Base-by-base conservation (phyloP, 73 alveolate genomes). In the Paramecium biaurelia region DNA sequence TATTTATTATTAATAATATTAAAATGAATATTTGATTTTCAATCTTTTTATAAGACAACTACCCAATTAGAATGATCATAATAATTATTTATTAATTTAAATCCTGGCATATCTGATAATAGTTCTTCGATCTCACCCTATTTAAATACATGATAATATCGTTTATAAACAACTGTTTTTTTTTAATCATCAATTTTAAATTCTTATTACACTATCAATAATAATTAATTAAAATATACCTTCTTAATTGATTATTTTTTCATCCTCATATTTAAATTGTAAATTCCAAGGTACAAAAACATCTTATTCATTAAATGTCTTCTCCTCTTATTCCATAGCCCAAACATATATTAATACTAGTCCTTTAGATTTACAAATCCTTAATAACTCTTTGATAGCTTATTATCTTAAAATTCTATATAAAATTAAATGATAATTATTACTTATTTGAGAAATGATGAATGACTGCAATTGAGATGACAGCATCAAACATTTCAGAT, bases 251-350 rank as follows among this genome's bases (percentile, higher is more conserved):
- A 89, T 96, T 47, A 92, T 95, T 47, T 88, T 85, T 38, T 95
- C 95, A 89, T 96, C 96, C 93, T 96, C 99, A 92, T 93, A 98
- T 85, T 92, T 95, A 82, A 96, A 95, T 70, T 98, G 97, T 56
- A 98, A 95, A 94, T 98, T 99, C 99, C 99, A 98, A 18, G 99
- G 99, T 3, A 98, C 99, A 92, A 97, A 98, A 70, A 97, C 99
- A 88, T 98, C 99, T 93, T 98, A 95, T 72, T 96, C 98, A 53
- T 93, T 90, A 84, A 98, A 98, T 85, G 92, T 94, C 94, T 98
- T 98, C 86, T 97, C 99, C 74, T 93, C 94, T 93, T 98, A 97
- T 85, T 98, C 99, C 94, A 93, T 87, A 8, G 99, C 99, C 99
- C 99, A 98, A 24, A 98, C 99, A 92, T 97, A 98, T 24, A 97